phyloP scores from a whole-genome alignment of 2,329 filamentous ascomycete genomes.

The Aspergillus amoenus region DNA sequence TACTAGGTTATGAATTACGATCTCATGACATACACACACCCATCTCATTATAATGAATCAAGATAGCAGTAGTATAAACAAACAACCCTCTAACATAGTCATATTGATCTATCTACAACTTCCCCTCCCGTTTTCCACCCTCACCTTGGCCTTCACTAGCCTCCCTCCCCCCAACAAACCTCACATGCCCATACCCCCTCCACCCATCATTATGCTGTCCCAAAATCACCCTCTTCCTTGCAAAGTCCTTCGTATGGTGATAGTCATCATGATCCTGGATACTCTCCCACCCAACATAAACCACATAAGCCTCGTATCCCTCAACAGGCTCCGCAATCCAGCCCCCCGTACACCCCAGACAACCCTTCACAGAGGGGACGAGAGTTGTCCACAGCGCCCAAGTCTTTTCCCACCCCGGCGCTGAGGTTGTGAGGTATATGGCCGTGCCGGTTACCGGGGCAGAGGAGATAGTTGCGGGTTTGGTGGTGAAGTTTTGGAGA shows the following conservation, averaged over 20 bases:
- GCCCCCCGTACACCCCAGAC: constrained; percentile 34
- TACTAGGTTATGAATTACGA: too few relatives aligned
- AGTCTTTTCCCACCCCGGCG: constrained; percentile 21
- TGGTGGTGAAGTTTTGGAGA: constrained; percentile 26
- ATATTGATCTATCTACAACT: constrained; percentile 7
- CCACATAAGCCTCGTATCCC: constrained; percentile 28
- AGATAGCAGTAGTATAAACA: too few relatives aligned
- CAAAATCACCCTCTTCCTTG: constrained; percentile 27
- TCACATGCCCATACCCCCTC: constrained; percentile 35
- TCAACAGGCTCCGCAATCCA: constrained; percentile 33
- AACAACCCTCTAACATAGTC: too few relatives aligned
- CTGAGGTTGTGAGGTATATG: constrained; percentile 28
- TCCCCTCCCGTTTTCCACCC: constrained; percentile 6
- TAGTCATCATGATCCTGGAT: constrained; percentile 35
- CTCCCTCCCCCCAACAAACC: constrained; percentile 20
- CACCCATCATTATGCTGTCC: constrained; percentile 29
- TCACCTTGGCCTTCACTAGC: not conserved
- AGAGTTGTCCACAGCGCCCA: constrained; percentile 29
- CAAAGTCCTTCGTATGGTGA: constrained; percentile 36
- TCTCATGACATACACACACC: too few relatives aligned
- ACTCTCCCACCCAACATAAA: constrained; percentile 38
- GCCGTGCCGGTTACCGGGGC: constrained; percentile 32
- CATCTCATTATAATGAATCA: too few relatives aligned
- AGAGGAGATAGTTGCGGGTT: constrained; percentile 18
- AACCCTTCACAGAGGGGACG: constrained; percentile 28